Evolutionary conservation across 228 moss, liverwort and hornwort species (phyloP), one percentile per base, ranked within the genome.

Genomic region (Sphagnum fallax): DNA sequence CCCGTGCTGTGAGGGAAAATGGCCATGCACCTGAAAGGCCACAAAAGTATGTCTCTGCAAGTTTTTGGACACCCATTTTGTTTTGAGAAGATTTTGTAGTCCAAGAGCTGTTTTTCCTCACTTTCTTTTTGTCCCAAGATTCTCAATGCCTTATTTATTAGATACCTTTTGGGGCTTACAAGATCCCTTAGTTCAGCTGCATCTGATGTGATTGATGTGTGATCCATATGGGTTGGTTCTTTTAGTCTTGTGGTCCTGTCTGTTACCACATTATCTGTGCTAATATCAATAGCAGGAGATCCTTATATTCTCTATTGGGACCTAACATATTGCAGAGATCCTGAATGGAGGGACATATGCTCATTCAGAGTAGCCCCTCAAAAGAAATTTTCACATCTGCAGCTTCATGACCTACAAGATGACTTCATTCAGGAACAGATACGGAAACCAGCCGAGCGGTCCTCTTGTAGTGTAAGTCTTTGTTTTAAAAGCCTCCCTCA

Each of bases 371-470:
- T 50, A 59, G 83, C 87, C 13, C 98, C 98, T 18, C 60, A 82
- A 47, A 98, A 98, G 75, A 93, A 84, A 61, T 94, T 94, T 74
- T 90, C 94, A 14, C 87, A 92, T 61, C 84, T 98, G 57, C 94
- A 98, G 70, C 78, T 98, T 60, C 77, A 80, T 80, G 98, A 98
- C 85, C 73, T 98, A 15, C 80, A 90, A 75, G 93, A 94, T 74
- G 92, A 98, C 50, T 89, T 77, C 65, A 86, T 98, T 71, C 94
- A 93, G 83, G 92, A 82, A 61, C 82, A 89, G 81, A 92, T 98
- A 68, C 82, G 79, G 68, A 86, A 83, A 66, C 84, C 98, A 69
- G 75, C 90, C n/a, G 92, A 98, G 76, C 79, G 88, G 76, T 73
- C 75, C 13, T 82, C 86, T 70, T 98, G 98, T 78, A 79, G 81